Evolutionary conservation across 805 yeast species (phyloP).

Genomic region (Starmerella vitae): DNA sequence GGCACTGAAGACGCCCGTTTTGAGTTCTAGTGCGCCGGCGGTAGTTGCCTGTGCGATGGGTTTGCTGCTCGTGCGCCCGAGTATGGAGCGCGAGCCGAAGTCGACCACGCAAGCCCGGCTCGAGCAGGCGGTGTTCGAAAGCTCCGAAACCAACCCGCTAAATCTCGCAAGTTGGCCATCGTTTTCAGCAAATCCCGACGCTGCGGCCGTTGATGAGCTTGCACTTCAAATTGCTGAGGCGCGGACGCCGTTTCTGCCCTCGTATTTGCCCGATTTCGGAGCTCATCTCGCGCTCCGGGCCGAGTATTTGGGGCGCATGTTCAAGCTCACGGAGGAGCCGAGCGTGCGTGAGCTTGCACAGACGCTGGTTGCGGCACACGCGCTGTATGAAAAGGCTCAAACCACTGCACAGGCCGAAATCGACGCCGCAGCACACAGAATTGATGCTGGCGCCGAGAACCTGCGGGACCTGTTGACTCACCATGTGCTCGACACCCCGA

Average conservation of each 20-base stretch:
- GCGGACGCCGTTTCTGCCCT: conserved; percentile 43
- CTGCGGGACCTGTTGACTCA: neutral
- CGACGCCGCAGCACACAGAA: neutral
- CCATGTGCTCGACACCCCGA: neutral
- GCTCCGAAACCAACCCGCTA: conserved; percentile 34
- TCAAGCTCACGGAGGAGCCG: conserved; percentile 30
- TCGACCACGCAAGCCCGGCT: conserved; percentile 47
- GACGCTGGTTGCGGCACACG: conserved; percentile 13
- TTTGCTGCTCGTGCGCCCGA: conserved; percentile 20
- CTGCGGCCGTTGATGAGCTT: conserved; percentile 32
- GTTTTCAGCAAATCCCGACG: conserved; percentile 4
- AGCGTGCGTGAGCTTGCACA: conserved; percentile 20
- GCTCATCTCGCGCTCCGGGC: conserved; percentile 42
- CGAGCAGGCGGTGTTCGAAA: conserved; percentile 70
- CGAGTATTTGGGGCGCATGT: conserved; percentile 33
- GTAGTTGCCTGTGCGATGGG: conserved; percentile 38
- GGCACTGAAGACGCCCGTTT: conserved; percentile 39
- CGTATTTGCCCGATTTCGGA: conserved; percentile 36
- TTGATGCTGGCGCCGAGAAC: neutral
- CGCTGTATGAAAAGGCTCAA: conserved; percentile 2
- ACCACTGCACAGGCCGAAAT: neutral
- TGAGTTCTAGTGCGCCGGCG: conserved; percentile 41
- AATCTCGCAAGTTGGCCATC: conserved; percentile 27
- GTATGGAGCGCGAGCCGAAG: conserved; percentile 24
- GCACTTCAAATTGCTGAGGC: conserved; percentile 47